Evolutionary conservation across 1,284 basidiomycete species (phyloP), one percentile per base, ranked within the genome.

Genomic region (Heterobasidion annosum): DNA sequence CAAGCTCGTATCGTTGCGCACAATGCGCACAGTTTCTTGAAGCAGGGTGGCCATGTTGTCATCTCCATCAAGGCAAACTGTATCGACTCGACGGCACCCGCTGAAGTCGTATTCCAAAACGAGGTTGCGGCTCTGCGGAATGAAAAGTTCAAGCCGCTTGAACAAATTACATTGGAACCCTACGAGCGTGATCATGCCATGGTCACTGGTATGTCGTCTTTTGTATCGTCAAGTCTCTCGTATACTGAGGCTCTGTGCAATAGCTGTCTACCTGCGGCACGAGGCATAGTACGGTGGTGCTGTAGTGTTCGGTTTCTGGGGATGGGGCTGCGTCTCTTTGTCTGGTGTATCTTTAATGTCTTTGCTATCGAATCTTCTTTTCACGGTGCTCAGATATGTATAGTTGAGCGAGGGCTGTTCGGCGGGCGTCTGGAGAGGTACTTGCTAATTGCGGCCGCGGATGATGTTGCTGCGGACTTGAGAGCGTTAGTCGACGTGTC

Each of bases 51-150:
- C 3, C 91, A 97, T 65, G 80, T 85, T 61, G 84, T 99, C 64
- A 95, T 99, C 65, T 98, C 95, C 56, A 98, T 99, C 84, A 99
- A 99, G 79, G 97, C 97, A 50, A 95, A 91, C 68, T 99, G 96
- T 80, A 91, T 99, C 72, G 97, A 99, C 73, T 98, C 93, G 52
- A 98, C 95, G 33, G 83, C 83, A 4, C 83, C 91, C 1, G 87
- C 96, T 15, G 93, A 94, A 62, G 87, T 85, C 25, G 91, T 98
- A 44, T 99, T 98, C 65, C 88, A 91, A 2, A 76, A 79, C 53
- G 93, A 99, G 72, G 90, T 98, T 54, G 85, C 94, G 70, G 83
- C 79, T 65, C 77, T 99, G 66, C 86, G 89, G 70, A 78, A 82
- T 57, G 78, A 78, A 67, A 85, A 85, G 65, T 87, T 98, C 74